Conservation (phyloP, 192 early-diverging fungal genomes). For the Coemansia umbellata region DNA sequence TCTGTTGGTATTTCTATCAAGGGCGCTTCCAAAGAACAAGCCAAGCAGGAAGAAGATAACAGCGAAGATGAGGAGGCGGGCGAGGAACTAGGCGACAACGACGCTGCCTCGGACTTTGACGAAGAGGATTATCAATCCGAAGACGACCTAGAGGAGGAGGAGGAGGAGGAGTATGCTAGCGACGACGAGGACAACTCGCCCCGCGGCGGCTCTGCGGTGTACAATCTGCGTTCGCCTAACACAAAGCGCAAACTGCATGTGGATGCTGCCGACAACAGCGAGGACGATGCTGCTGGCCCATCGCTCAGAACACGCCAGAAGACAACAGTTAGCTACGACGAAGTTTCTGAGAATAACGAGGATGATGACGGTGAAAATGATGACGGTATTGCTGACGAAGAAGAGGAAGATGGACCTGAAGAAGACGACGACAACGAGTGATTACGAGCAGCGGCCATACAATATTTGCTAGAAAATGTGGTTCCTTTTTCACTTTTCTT, state of each 20-base stretch:
- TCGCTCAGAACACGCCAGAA: slow-evolving; percentile 38
- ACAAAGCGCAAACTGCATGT: slow-evolving; percentile 29
- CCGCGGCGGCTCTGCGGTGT: slow-evolving; percentile 33
- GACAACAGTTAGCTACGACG: slow-evolving; percentile 10
- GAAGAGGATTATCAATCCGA: slow-evolving; percentile 21
- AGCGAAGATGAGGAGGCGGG: not conserved
- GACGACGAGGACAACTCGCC: slow-evolving; percentile 13
- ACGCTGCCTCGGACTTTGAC: slow-evolving; percentile 18
- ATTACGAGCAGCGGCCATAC: too few species aligned
- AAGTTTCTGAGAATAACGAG: not conserved
- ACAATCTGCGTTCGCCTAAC: slow-evolving; percentile 33
- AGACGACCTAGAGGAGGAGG: slow-evolving; percentile 28
- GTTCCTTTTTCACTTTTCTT: too few species aligned
- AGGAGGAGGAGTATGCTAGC: slow-evolving; percentile 14
- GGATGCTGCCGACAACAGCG: slow-evolving; percentile 3
- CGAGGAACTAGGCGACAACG: not conserved
- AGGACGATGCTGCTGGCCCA: slow-evolving; percentile 13
- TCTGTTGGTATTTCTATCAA: slow-evolving; percentile 12
- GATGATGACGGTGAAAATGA: slow-evolving; percentile 1
- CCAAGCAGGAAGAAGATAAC: not conserved
- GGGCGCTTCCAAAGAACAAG: slow-evolving; percentile 13
- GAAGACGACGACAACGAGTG: slow-evolving; percentile 6
- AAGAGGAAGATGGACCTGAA: slow-evolving; percentile 6
- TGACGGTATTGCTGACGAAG: not conserved
- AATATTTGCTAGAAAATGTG: too few species aligned